Evolutionary conservation across 108 stramenopile species (phyloP).

Genomic region (Skeletonema grethae): DNA sequence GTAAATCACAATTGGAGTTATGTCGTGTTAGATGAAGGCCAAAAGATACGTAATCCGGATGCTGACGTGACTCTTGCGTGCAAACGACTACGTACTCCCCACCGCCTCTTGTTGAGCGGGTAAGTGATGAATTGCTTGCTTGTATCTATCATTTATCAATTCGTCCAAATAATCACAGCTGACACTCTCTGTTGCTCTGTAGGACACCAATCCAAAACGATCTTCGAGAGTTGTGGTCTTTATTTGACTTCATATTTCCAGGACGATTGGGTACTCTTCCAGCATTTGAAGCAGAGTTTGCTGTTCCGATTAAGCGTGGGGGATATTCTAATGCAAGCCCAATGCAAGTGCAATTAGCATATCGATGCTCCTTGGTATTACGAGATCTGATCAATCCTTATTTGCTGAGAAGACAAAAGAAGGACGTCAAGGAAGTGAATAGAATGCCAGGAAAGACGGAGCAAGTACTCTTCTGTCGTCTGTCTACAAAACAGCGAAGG

Average conservation of each 20-base stretch:
- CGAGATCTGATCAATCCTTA: slow-evolving; percentile 94
- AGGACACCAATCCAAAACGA: slow-evolving; percentile 97
- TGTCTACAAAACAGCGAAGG: slow-evolving; percentile 75
- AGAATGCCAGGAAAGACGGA: slow-evolving; percentile 93
- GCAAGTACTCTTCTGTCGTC: slow-evolving; percentile 93
- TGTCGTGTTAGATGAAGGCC: slow-evolving; percentile 96
- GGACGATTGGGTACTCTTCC: slow-evolving; percentile 94
- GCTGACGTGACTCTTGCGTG: slow-evolving; percentile 93
- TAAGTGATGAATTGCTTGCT: too few relatives aligned
- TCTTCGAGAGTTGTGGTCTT: slow-evolving; percentile 92
- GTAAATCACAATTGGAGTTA: slow-evolving; percentile 88
- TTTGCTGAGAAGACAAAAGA: slow-evolving; percentile 87
- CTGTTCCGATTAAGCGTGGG: slow-evolving; percentile 89
- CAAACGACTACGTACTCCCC: slow-evolving; percentile 88
- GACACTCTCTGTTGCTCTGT: not conserved
- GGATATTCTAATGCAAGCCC: slow-evolving; percentile 93
- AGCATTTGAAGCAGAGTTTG: slow-evolving; percentile 95
- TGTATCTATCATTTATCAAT: too few relatives aligned
- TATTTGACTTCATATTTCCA: slow-evolving; percentile 97
- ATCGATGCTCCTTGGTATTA: slow-evolving; percentile 90
- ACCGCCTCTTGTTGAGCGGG: slow-evolving; percentile 82
- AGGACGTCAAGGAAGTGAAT: slow-evolving; percentile 78
- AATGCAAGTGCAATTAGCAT: slow-evolving; percentile 88
- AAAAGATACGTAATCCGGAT: slow-evolving; percentile 98
- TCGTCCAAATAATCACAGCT: too few relatives aligned